Conservation (phyloP, 208 protist species). For the Acanthamoeba healyi region DNA sequence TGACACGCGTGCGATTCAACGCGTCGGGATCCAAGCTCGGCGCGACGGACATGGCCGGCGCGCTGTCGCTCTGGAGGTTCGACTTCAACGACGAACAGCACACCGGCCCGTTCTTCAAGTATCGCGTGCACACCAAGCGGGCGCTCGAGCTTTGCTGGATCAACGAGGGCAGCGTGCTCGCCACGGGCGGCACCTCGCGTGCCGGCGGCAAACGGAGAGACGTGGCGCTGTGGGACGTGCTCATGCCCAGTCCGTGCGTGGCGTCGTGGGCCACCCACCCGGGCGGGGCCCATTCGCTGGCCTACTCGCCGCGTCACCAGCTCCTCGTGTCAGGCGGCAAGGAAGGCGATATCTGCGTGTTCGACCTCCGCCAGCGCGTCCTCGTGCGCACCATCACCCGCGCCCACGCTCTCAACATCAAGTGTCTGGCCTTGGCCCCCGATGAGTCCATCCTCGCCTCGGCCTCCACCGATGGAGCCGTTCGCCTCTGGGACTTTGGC, state of each 20-base stretch:
- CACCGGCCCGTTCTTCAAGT: constrained; percentile 21
- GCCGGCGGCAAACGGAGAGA: constrained; percentile 56
- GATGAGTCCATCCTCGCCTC: constrained; percentile 17
- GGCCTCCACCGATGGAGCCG: constrained; percentile 22
- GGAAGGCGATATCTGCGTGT: constrained; percentile 47
- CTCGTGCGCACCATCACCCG: not conserved
- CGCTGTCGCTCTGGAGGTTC: constrained; percentile 46
- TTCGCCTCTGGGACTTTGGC: constrained; percentile 46
- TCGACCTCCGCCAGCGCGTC: constrained; percentile 32
- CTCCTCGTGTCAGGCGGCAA: constrained; percentile 65
- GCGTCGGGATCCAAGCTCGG: constrained; percentile 58
- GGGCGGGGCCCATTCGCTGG: constrained; percentile 51
- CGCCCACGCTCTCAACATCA: constrained; percentile 44
- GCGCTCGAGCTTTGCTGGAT: constrained; percentile 50
- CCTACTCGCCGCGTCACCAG: constrained; percentile 65
- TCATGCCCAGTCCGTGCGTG: constrained; percentile 65
- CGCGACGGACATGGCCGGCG: constrained; percentile 26
- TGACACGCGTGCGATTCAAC: constrained; percentile 57
- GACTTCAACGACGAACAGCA: constrained; percentile 2
- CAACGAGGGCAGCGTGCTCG: constrained; percentile 62
- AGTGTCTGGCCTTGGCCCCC: constrained; percentile 19
- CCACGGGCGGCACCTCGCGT: constrained; percentile 32
- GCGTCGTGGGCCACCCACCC: constrained; percentile 6
- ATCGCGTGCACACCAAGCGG: constrained; percentile 43
- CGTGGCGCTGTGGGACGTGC: constrained; percentile 67